Percentiles rank a stretch among this genome's conserved stretches.
phyloP scores from a whole-genome alignment of 176 grass and related monocot species.

The Pontederia paniculata region DNA sequence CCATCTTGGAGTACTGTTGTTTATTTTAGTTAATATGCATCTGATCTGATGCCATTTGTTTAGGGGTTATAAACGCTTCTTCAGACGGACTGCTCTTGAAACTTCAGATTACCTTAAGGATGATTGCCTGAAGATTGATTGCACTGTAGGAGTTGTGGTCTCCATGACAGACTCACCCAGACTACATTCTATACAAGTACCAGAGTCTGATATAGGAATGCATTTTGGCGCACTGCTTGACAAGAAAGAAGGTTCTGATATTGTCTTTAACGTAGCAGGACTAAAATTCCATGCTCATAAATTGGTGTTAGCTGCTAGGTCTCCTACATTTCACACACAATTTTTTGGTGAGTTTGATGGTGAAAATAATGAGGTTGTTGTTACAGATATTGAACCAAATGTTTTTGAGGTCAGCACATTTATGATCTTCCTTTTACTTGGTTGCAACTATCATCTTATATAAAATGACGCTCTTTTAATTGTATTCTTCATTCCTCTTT shows the following conservation, averaged over 20 bases:
- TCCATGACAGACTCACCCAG: too few species aligned
- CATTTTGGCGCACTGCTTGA: background rate
- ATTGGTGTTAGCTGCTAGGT: constrained; percentile 3
- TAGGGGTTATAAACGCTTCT: too few species aligned
- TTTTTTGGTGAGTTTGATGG: background rate
- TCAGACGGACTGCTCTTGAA: too few species aligned
- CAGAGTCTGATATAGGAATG: too few species aligned
- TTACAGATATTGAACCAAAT: background rate
- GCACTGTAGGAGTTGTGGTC: too few species aligned
- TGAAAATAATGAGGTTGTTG: background rate
- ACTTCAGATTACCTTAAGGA: too few species aligned
- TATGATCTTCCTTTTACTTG: background rate
- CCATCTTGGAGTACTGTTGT: too few species aligned
- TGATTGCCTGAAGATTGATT: too few species aligned
- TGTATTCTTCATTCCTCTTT: background rate
- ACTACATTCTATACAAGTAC: too few species aligned
- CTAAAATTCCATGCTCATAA: background rate
- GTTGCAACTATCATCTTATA: background rate
- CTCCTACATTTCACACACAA: background rate
- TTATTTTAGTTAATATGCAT: too few species aligned
- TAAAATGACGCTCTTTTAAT: background rate
- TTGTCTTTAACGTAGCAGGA: background rate
- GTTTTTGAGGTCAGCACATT: background rate
- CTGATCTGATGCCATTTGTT: too few species aligned
- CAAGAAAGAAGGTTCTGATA: background rate